Evolutionary conservation across 164 flowering plant species (phyloP).

Genomic region (Pachysandra terminalis): DNA sequence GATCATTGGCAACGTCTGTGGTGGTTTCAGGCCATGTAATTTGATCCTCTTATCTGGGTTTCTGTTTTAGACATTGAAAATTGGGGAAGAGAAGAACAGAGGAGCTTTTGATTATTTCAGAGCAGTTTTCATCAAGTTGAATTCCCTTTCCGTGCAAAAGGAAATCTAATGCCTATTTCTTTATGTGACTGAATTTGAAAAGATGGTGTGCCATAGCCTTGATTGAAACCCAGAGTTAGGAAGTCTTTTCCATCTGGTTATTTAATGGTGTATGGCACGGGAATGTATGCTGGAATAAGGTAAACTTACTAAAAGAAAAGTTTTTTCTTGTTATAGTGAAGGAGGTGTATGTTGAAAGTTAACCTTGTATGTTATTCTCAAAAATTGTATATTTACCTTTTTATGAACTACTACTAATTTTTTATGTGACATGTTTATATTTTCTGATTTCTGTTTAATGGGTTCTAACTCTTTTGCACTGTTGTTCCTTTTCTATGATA

Average conservation of each 20-base stretch:
- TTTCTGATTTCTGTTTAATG: conserved; percentile 2
- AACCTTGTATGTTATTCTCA: no score
- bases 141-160: background rate
- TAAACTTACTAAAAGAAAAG: no score
- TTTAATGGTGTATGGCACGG: no score
- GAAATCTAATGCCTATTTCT: no score
- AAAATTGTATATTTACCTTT: background rate
- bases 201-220: no score
- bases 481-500: background rate
- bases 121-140: background rate
- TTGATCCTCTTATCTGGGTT: background rate
- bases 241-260: no score
- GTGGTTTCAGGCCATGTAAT: background rate
- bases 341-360: no score
- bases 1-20: background rate
- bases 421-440: conserved; percentile 1
- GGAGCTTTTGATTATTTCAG: background rate
- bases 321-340: no score
- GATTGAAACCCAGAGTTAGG: no score
- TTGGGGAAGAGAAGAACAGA: background rate
- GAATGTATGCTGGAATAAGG: no score
- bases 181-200: no score
- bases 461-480: conserved; percentile 1
- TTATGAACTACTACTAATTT: no score
- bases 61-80: background rate